Evolutionary conservation across 768 basidiomycete species (phyloP), one percentile per base, ranked within the genome.

Genomic region (Cystofilobasidium ferigula): DNA sequence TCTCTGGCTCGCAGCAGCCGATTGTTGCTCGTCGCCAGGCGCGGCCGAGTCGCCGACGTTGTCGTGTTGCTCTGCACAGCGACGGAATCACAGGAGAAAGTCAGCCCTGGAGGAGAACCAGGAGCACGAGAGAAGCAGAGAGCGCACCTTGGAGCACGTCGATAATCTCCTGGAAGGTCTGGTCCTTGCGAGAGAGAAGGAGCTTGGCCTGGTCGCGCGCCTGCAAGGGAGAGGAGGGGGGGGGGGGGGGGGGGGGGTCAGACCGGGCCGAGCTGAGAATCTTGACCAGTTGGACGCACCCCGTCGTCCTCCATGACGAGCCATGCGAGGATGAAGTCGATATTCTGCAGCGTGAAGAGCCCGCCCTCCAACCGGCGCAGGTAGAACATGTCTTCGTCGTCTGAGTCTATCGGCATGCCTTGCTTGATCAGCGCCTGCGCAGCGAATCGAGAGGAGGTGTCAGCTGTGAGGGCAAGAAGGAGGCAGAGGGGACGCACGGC

Each of bases 231-330:
- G 34, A 24, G 48, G 13, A 30, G 34, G 42, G 38, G 65, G 22
- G 36, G 26, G n/a, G n/a, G n/a, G n/a, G n/a, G n/a, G n/a, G n/a
- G n/a, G n/a, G n/a, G n/a, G n/a, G n/a, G n/a, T n/a, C n/a, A n/a
- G n/a, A n/a, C n/a, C n/a, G n/a, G n/a, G n/a, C n/a, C n/a, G n/a
- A n/a, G n/a, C n/a, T n/a, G n/a, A n/a, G n/a, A n/a, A 20, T 7
- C 13, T 51, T 10, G 12, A 20, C n/a, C 18, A 26, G 3, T 42
- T 18, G 0, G 5, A 76, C 88, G 63, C 78, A 95, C 95, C 42
- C 94, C 95, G 71, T 98, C 94, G 71, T 98, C 94, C 77, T 99
- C 95, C 92, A 97, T 93, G 63, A 84, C 82, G 32, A 97, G 77
- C 95, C 95, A 99, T 7, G 88, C 91, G 43, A 97, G 77, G 67